A percentile compares a stretch with the other conserved stretches of the same genome.
These are phyloP conservation scores for Hygrophorus russula DNA, from an alignment of 768 basidiomycete species.

Conservation along the genomic window DNA sequence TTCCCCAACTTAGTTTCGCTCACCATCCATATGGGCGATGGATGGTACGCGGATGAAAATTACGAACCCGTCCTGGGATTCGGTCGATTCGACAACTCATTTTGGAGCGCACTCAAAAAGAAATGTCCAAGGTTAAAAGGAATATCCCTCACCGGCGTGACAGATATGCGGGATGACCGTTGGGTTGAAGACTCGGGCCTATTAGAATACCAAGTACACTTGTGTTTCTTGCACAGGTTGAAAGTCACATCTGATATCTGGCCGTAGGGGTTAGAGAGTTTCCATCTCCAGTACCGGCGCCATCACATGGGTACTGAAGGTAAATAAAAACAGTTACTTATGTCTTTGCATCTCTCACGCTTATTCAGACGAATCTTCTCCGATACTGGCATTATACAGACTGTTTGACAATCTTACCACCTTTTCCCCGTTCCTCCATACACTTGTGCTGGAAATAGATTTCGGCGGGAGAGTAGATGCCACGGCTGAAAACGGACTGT, in stretches of 20 bases:
- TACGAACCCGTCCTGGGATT: no score
- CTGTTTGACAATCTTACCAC: background rate
- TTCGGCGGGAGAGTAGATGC: background rate
- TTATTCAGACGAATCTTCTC: background rate
- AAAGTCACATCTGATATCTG: background rate
- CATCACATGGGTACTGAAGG: no score
- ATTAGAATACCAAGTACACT: background rate
- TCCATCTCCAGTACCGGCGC: background rate
- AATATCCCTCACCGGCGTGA: background rate
- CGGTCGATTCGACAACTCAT: no score
- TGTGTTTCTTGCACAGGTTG: background rate
- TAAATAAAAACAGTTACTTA: background rate
- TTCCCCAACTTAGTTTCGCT: no score
- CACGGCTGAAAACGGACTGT: background rate
- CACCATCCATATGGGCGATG: no score
- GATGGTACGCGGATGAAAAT: no score
- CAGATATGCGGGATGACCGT: background rate
- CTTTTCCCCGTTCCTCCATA: background rate
- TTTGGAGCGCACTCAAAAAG: no score
- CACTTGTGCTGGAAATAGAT: background rate
- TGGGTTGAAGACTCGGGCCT: background rate
- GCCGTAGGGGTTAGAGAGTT: background rate
- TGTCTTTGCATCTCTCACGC: background rate
- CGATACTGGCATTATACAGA: background rate
- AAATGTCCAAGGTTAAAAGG: background rate